Evolutionary conservation across 148 eudicot genomes (phyloP).

Genomic region (Chenopodium suecicum): DNA sequence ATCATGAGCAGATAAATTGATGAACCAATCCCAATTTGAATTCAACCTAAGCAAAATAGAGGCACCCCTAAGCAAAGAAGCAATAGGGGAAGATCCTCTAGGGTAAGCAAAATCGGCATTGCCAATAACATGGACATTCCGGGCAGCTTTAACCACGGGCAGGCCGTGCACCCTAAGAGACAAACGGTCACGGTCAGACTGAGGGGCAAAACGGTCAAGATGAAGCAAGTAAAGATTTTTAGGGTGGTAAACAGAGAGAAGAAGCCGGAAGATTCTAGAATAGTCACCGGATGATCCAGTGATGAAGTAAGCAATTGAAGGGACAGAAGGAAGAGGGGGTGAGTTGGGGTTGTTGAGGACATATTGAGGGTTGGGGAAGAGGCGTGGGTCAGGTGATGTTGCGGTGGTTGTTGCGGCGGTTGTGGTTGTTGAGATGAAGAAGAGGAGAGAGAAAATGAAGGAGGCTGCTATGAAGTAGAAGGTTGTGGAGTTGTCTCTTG

Average conservation of each 20-base stretch:
- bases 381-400: slow-evolving; percentile 30
- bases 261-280: slow-evolving; percentile 50
- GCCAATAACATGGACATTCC: slow-evolving; percentile 75
- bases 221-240: slow-evolving; percentile 66
- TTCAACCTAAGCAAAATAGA: slow-evolving; percentile 57
- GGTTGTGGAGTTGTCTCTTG: slow-evolving; percentile 29
- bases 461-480: slow-evolving; percentile 30
- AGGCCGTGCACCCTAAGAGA: slow-evolving; percentile 33
- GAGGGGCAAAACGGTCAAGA: slow-evolving; percentile 53
- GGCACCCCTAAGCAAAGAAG: slow-evolving; percentile 64
- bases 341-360: slow-evolving; percentile 17
- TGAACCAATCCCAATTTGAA: slow-evolving; percentile 76
- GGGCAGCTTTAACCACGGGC: slow-evolving; percentile 57
- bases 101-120: slow-evolving; percentile 52
- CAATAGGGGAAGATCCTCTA: slow-evolving; percentile 53
- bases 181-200: too few relatives aligned
- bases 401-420: slow-evolving; percentile 26
- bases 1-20: slow-evolving; percentile 65
- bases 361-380: slow-evolving; percentile 26
- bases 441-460: slow-evolving; percentile 40
- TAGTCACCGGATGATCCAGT: slow-evolving; percentile 61
- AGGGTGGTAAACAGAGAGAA: slow-evolving; percentile 71
- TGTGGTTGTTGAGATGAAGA: slow-evolving; percentile 34
- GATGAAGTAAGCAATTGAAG: slow-evolving; percentile 65
- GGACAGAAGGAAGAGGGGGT: slow-evolving; percentile 40